Evolutionary conservation across 495 filamentous ascomycete species (phyloP), one percentile per base, ranked within the genome.

Genomic region (Xylaria acuta): DNA sequence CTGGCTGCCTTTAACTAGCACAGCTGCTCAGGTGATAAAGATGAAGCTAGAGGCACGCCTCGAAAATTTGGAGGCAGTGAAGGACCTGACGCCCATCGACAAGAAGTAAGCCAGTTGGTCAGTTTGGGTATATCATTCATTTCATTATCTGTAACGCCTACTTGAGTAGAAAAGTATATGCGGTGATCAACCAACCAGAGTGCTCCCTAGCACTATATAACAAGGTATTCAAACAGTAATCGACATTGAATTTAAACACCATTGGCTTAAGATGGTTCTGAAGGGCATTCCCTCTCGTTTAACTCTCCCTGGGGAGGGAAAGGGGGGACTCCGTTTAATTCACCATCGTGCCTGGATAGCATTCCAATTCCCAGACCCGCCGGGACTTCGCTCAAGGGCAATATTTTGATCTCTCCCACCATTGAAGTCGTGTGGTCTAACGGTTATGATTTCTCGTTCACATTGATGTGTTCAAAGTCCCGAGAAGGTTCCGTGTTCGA

Each of bases 1-100:
- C 40, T 70, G 81, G 32, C 62, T 84, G 64, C 83, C 84, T 20
- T 72, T 86, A 6, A 84, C 84, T 30, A 77, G 71, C 36, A 81
- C 80, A 56, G 73, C 80, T 41, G 84, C 80, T 75, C 76, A 72
- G 9, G 12, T 85, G 62, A 58, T 80, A 20, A 81, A 80, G 78
- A 51, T 25, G 72, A 80, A 80, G 62, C 63, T 79, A n/a, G 78
- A 83, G 72, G 72, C 59, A 8, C 51, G 71, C 2, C 69, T 75
- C 40, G 70, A 75, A 71, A 66, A 76, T 25, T 67, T 84, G 74
- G 82, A 82, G 22, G 63, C 64, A 65, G 32, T 72, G 25, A 81
- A 75, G 73, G 82, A 81, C 18, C 49, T 67, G 41, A 69, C 76
- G 0, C 72, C 72, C 22, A 62, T 76, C 32, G 70, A 66, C 2